These are phyloP conservation scores for Suillus placidus DNA, from an alignment of 768 basidiomycete species.

Conservation along the genomic window DNA sequence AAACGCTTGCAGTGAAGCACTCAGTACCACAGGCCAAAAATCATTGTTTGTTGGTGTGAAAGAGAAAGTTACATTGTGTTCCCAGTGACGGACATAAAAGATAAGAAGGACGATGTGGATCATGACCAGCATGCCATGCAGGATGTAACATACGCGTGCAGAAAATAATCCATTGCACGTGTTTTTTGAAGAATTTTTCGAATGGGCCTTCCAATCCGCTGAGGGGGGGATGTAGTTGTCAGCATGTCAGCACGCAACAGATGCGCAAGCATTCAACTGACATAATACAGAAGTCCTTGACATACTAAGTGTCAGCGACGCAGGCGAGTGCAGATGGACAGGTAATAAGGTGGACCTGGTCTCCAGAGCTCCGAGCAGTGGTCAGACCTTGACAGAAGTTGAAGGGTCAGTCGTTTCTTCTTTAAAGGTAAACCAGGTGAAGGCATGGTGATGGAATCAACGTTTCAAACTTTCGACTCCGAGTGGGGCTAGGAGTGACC, in stretches of 20 bases:
- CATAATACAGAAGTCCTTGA: no score
- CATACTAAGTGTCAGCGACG: no score
- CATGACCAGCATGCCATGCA: neutral
- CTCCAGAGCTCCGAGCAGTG: no score
- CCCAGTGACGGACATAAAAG: neutral
- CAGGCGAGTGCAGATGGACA: no score
- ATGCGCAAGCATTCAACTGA: no score
- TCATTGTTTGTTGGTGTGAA: neutral
- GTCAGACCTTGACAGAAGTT: no score
- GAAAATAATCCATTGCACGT: neutral
- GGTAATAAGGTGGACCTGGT: no score
- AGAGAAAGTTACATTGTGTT: slow-evolving; percentile 3
- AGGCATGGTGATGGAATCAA: no score
- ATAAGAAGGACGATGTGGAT: neutral
- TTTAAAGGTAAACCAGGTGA: no score
- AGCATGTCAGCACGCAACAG: neutral
- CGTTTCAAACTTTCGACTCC: no score
- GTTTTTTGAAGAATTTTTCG: neutral
- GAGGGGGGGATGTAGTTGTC: neutral
- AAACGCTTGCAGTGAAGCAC: slow-evolving; percentile 11
- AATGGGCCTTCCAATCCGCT: neutral
- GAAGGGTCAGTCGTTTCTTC: no score
- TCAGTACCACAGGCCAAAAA: neutral
- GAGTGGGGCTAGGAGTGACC: no score
- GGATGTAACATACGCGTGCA: neutral